Evolutionary conservation across 2,329 filamentous ascomycete genomes (phyloP), one percentile per base, ranked within the genome.

Genomic region (Endoconidiophora laricicola): DNA sequence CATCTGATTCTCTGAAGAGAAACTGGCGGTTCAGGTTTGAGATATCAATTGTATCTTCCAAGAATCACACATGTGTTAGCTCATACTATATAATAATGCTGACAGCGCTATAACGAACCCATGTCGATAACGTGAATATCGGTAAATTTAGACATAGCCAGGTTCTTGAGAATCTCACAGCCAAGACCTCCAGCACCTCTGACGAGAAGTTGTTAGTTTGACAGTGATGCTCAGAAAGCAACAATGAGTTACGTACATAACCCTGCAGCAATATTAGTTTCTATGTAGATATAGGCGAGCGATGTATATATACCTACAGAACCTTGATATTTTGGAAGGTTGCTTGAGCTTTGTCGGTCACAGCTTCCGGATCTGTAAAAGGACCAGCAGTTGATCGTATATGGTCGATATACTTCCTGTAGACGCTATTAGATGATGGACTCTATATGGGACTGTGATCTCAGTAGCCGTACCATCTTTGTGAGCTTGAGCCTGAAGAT

Each of bases 41-140:
- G 54, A 98, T 90, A 61, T 98, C 91, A 64, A 98, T 98, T 1
- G 90, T 98, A 65, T 98, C 87, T 86, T 57, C 41, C 42, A 1
- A 22, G 24, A 46, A 38, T 57, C 55, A 57, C 23, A 6, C 18
- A 7, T 12, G 36, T 24, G 37, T 29, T 16, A n/a, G 26, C 22
- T 18, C 1, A 20, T 14, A 23, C 6, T 10, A 7, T 20, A 22
- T 9, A 22, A 26, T 12, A 22, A 16, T 29, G 22, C n/a, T 29
- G 24, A 41, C 18, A 39, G 23, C 3, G 6, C 20, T 16, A 24
- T 20, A 3, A 61, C 71, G 52, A 66, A 83, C 83, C 86, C 91
- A 98, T 98, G 67, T 98, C 91, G 59, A 98, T 96, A 53, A 98
- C 91, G 69, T 98, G 87, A 57, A 98, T 95, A 60, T 94, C 79